Evolutionary conservation across 257 asterid genomes (phyloP).

Genomic region (Solanum tacnaense): DNA sequence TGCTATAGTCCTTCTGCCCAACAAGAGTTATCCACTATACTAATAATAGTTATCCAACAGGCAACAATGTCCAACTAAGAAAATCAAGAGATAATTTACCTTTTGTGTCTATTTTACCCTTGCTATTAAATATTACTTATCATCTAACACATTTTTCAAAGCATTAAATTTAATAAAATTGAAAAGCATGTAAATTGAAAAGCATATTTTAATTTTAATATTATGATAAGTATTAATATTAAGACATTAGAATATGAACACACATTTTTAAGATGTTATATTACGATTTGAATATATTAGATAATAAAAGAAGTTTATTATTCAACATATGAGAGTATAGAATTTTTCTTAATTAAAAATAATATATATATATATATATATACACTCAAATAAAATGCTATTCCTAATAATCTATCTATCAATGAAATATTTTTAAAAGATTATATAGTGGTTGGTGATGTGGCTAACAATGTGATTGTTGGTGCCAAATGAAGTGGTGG

Average conservation of each 20-base stretch:
- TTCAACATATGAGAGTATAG: neutral
- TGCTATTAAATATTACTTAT: too few relatives aligned
- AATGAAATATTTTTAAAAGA: neutral
- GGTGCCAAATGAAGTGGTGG: neutral
- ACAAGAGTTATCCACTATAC: too few relatives aligned
- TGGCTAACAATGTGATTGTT: neutral
- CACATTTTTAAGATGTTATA: neutral
- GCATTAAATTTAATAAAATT: too few relatives aligned
- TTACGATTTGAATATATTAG: neutral
- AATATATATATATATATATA: neutral
- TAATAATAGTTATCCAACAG: too few relatives aligned
- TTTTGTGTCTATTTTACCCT: too few relatives aligned
- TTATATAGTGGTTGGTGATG: neutral
- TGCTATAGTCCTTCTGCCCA: too few relatives aligned
- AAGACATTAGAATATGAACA: neutral
- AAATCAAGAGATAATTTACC: too few relatives aligned
- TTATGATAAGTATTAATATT: neutral
- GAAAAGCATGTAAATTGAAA: too few relatives aligned
- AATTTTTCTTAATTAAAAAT: neutral
- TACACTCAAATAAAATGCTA: neutral
- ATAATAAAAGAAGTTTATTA: neutral
- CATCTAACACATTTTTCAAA: too few relatives aligned
- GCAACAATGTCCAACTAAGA: fast-evolving
- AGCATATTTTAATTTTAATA: neutral
- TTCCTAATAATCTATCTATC: neutral